Evolutionary conservation across 2,329 filamentous ascomycete genomes (phyloP).

Genomic region (Penicillium freii): DNA sequence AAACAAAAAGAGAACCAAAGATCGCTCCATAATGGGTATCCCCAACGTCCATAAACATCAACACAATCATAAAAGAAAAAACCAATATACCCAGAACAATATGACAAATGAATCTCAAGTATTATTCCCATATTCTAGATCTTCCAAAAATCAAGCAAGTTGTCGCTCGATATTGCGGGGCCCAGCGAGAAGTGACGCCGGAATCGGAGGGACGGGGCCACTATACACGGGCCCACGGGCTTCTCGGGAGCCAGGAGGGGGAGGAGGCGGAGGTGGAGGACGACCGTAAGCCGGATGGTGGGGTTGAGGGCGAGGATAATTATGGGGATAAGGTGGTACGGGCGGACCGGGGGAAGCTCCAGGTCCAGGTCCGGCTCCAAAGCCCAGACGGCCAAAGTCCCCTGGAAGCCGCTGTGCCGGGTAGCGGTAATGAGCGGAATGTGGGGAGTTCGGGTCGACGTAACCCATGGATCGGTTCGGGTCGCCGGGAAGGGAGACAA

Average conservation of each 20-base stretch:
- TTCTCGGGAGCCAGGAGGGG: conserved; percentile 20
- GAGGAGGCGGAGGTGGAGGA: conserved; percentile 12
- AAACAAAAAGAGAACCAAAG: background rate
- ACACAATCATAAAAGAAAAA: conserved; percentile 1
- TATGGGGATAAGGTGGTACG: conserved; percentile 13
- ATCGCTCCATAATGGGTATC: conserved; percentile 12
- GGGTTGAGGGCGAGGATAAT: conserved; percentile 8
- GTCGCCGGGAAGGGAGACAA: conserved; percentile 67
- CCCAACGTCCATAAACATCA: conserved; percentile 1
- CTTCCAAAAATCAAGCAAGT: conserved; percentile 30
- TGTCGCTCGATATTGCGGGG: conserved; percentile 40
- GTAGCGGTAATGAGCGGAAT: conserved; percentile 18
- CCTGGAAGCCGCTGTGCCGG: conserved; percentile 19
- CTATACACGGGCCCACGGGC: conserved; percentile 15
- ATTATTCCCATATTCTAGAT: background rate
- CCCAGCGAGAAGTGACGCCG: conserved; percentile 20
- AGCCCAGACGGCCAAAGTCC: conserved; percentile 20
- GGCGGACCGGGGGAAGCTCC: conserved; percentile 9
- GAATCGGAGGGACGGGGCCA: conserved; percentile 21
- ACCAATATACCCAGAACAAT: background rate
- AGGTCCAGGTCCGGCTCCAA: conserved; percentile 8
- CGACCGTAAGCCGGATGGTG: background rate
- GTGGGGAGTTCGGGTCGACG: conserved; percentile 6
- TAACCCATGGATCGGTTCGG: conserved; percentile 30
- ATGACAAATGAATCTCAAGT: background rate